A percentile compares a stretch with the other conserved stretches of the same genome.
These are phyloP conservation scores for Colletotrichum costaricense DNA, from an alignment of 2,329 filamentous ascomycete genomes.

Conservation along the genomic window DNA sequence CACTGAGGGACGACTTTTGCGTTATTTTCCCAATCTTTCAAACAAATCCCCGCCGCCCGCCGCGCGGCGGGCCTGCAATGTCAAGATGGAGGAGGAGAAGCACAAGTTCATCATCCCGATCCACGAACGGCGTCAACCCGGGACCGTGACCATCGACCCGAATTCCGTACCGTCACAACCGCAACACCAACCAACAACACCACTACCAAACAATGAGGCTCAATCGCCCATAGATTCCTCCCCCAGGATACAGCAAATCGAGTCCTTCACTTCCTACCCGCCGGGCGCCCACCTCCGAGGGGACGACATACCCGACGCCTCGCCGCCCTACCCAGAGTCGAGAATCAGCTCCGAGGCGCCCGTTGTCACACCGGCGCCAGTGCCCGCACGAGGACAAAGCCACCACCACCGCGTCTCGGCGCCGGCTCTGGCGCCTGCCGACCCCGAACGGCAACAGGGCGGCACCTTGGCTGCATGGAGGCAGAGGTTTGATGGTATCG, in stretches of 20 bases:
- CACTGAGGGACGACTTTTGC: background rate
- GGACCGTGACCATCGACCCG: background rate
- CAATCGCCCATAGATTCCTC: constrained; percentile 11
- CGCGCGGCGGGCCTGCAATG: constrained; percentile 14
- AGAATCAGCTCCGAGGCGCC: constrained; percentile 16
- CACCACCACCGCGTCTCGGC: background rate
- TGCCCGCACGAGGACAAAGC: constrained; percentile 2
- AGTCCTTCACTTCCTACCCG: constrained; percentile 20
- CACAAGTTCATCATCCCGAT: constrained; percentile 34
- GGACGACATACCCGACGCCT: constrained; percentile 1
- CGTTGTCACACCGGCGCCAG: background rate
- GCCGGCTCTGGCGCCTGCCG: constrained; percentile 7
- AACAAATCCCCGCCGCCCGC: background rate
- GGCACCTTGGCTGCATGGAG: constrained; percentile 14
- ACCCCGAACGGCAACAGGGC: constrained; percentile 3
- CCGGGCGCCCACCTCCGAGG: constrained; percentile 11
- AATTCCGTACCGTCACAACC: background rate
- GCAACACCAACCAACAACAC: background rate
- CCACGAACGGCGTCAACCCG: constrained; percentile 26
- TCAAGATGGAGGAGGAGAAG: constrained; percentile 33
- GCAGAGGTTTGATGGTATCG: constrained; percentile 9
- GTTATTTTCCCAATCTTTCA: background rate
- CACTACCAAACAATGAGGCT: background rate
- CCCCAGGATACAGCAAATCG: constrained; percentile 26
- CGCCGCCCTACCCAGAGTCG: constrained; percentile 19